Conservation (phyloP, 1,284 basidiomycete species). For the Phellinidium pouzarii region DNA sequence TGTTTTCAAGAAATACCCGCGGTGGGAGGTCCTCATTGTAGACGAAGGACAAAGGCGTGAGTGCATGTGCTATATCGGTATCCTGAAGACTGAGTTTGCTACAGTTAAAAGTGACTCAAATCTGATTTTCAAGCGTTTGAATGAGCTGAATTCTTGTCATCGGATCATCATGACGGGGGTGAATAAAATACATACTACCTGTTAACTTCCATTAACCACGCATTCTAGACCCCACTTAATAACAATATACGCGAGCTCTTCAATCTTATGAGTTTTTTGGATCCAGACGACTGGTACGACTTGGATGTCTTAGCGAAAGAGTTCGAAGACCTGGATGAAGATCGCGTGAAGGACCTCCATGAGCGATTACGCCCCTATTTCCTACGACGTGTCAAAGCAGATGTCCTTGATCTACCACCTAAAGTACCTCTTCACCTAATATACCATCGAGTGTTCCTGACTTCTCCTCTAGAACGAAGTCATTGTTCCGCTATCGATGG, state of each 20-base stretch:
- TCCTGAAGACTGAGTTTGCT: constrained; percentile 17
- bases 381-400: constrained; percentile 86
- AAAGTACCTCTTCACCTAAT: constrained; percentile 48
- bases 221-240: constrained; percentile 80
- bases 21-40: constrained; percentile 89
- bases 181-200: constrained; percentile 21
- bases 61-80: constrained; percentile 27
- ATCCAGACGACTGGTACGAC: constrained; percentile 69
- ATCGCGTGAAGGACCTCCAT: constrained; percentile 75
- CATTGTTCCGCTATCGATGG: constrained; percentile 89
- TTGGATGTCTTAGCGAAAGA: constrained; percentile 64
- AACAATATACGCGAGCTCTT: constrained; percentile 95
- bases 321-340: constrained; percentile 72
- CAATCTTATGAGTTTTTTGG: constrained; percentile 92
- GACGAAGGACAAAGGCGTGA: constrained; percentile 90
- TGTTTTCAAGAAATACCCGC: constrained; percentile 74
- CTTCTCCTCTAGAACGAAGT: constrained; percentile 60
- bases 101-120: constrained; percentile 78
- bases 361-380: constrained; percentile 82
- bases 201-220: not conserved
- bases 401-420: constrained; percentile 87
- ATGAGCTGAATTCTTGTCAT: constrained; percentile 73
- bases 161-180: constrained; percentile 90
- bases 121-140: constrained; percentile 78
- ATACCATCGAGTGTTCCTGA: constrained; percentile 16